Conservation (phyloP, 1,139 yeast genomes). For the Zygoascus meyerae region DNA sequence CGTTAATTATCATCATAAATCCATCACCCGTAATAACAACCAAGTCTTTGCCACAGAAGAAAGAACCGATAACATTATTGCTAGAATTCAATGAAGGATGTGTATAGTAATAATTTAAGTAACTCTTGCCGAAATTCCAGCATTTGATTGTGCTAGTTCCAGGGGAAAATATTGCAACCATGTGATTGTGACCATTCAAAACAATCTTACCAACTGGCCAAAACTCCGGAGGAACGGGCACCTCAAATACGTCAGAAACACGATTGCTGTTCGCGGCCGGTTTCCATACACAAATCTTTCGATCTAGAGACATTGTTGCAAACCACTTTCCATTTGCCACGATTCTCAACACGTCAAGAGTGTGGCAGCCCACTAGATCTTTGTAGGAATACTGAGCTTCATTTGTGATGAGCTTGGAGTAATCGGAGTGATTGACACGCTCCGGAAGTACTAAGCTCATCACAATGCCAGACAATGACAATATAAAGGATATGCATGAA, state of each 20-base stretch:
- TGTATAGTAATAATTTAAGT: conserved; percentile 5
- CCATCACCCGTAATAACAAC: conserved; percentile 21
- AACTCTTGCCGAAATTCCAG: conserved; percentile 13
- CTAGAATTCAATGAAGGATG: conserved; percentile 5
- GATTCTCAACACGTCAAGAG: conserved; percentile 57
- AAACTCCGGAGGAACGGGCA: conserved; percentile 41
- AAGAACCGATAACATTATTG: conserved; percentile 16
- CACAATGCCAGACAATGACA: conserved; percentile 37
- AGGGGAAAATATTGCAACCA: conserved; percentile 50
- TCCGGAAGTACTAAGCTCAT: conserved; percentile 32
- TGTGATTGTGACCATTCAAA: conserved; percentile 56
- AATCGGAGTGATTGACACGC: conserved; percentile 12
- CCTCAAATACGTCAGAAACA: conserved; percentile 15
- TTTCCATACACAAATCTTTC: conserved; percentile 66
- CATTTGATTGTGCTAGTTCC: conserved; percentile 15
- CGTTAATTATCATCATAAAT: conserved; percentile 20
- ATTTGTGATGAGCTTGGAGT: conserved; percentile 1
- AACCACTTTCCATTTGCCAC: conserved; percentile 49
- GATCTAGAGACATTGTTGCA: conserved; percentile 69
- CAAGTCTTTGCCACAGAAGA: conserved; percentile 22
- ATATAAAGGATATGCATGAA: conserved; percentile 39
- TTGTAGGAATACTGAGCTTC: conserved; percentile 38
- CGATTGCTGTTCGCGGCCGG: conserved; percentile 35
- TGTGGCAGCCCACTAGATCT: conserved; percentile 53
- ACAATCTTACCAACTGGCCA: conserved; percentile 67